These are phyloP conservation scores for Penicillium soppii DNA, from an alignment of 495 filamentous ascomycete species.

Conservation along the genomic window DNA sequence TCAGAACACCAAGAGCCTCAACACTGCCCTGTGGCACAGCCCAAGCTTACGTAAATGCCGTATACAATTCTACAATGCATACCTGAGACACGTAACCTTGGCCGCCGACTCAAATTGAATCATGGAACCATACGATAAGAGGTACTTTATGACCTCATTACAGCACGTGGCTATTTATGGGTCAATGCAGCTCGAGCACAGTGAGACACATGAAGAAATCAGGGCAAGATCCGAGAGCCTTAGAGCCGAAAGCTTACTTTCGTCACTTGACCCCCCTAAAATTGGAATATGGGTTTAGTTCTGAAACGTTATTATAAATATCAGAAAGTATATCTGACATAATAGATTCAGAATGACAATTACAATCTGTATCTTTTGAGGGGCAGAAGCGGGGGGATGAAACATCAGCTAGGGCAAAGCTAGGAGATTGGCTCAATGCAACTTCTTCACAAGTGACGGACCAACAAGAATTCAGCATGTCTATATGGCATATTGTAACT, in stretches of 20 bases:
- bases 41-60: not conserved
- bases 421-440: too few relatives aligned
- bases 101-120: too few relatives aligned
- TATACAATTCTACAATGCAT: not conserved
- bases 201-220: too few relatives aligned
- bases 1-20: conserved; percentile 1
- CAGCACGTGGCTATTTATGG: conserved; percentile 7
- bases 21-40: not conserved
- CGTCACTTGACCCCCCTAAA: conserved; percentile 4
- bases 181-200: too few relatives aligned
- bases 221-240: not conserved
- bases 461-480: too few relatives aligned
- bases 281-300: not conserved
- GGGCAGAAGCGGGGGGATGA: not conserved
- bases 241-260: conserved; percentile 1
- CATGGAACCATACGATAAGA: too few relatives aligned
- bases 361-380: not conserved
- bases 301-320: not conserved
- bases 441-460: too few relatives aligned
- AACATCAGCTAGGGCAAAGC: too few relatives aligned
- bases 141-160: conserved; percentile 3
- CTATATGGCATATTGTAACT: too few relatives aligned
- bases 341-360: not conserved
- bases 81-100: not conserved
- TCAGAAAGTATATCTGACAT: not conserved